Evolutionary conservation across 306 rosid species (phyloP).

Genomic region (Quercus suber): DNA sequence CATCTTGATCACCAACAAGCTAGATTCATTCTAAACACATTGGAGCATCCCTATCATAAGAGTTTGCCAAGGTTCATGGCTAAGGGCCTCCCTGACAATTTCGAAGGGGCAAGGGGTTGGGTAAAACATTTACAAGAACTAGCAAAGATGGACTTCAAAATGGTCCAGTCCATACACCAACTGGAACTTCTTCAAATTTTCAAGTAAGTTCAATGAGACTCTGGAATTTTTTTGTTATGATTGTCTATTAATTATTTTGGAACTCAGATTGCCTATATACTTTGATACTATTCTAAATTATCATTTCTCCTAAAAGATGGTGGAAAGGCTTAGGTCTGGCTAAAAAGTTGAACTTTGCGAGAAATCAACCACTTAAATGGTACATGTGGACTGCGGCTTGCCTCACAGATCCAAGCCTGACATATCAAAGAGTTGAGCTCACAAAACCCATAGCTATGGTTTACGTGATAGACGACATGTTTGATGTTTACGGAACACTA

Average conservation of each 20-base stretch:
- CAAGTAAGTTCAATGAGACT: conserved; percentile 19
- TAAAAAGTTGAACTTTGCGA: conserved; percentile 39
- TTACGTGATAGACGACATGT: conserved; percentile 65
- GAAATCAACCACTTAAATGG: conserved; percentile 82
- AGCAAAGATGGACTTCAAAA: conserved; percentile 43
- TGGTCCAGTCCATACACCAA: conserved; percentile 27
- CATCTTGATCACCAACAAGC: conserved; percentile 3
- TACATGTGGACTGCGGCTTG: conserved; percentile 54
- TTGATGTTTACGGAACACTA: conserved; percentile 56
- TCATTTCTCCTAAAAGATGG: conserved; percentile 33
- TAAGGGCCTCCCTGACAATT: conserved; percentile 23
- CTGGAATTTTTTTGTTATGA: too few species aligned
- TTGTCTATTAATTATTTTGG: too few species aligned
- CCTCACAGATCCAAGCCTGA: conserved; percentile 39
- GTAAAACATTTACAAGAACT: conserved; percentile 29
- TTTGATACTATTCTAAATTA: not conserved
- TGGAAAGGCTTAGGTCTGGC: conserved; percentile 52
- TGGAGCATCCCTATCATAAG: conserved; percentile 55
- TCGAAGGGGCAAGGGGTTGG: conserved; percentile 33
- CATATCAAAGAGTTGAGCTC: conserved; percentile 63
- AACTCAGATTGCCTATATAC: too few species aligned
- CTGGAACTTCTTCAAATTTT: conserved; percentile 42
- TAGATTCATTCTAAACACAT: conserved; percentile 24
- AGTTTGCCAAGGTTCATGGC: conserved; percentile 47
- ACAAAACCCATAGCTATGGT: conserved; percentile 64